Conservation (phyloP, 768 basidiomycete genomes). For the Peribolospora kevripleyi region DNA sequence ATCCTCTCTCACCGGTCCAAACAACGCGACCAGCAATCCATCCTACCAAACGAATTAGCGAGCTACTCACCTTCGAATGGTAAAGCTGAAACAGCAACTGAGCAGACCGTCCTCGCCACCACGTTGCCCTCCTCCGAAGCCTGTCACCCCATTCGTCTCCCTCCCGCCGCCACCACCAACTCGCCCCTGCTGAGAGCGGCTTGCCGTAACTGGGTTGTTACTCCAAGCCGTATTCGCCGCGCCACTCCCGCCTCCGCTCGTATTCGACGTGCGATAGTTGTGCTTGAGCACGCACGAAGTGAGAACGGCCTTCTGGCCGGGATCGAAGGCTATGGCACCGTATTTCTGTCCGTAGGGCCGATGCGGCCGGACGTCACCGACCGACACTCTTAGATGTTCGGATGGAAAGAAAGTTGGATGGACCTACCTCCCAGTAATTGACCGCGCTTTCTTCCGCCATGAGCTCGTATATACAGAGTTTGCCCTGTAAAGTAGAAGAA, state of each 20-base stretch:
- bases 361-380: not conserved
- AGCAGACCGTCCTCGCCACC: conserved; percentile 2
- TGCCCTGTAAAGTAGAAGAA: conserved; percentile 26
- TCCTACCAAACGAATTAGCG: too few relatives aligned
- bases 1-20: too few relatives aligned
- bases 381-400: not conserved
- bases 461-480: conserved; percentile 85
- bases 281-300: conserved; percentile 53
- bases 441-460: conserved; percentile 95
- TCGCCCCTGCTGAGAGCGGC: not conserved
- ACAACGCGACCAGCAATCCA: too few relatives aligned
- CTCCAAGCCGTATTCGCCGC: not conserved
- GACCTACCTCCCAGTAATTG: conserved; percentile 78
- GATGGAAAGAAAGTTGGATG: not conserved
- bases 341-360: conserved; percentile 44
- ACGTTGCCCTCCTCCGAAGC: not conserved
- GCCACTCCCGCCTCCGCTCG: conserved; percentile 2
- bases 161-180: conserved; percentile 15
- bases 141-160: conserved; percentile 39
- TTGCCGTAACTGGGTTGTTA: not conserved
- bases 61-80: conserved; percentile 15
- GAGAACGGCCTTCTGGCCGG: conserved; percentile 72
- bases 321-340: conserved; percentile 70
- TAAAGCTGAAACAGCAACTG: conserved; percentile 21
- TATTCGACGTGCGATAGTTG: conserved; percentile 1